Conservation (phyloP, 2,329 filamentous ascomycete species). For the Dissoconium aciculare region DNA sequence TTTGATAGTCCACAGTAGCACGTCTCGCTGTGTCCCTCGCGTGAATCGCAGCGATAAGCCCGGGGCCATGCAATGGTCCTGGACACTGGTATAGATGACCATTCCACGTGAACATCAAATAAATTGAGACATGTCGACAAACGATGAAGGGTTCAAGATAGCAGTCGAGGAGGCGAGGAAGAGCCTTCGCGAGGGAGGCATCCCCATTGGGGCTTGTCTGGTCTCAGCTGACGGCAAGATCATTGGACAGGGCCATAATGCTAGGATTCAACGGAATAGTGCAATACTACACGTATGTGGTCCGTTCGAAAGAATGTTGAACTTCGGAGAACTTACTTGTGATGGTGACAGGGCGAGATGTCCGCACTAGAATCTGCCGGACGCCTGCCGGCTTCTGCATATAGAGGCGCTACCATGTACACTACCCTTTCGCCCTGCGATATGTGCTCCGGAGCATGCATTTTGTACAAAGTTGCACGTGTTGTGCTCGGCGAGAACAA, state of each 20-base stretch:
- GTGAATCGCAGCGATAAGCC: too few relatives aligned
- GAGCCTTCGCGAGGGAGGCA: conserved; percentile 41
- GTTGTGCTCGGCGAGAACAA: conserved; percentile 68
- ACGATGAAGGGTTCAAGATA: conserved; percentile 40
- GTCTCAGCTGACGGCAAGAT: conserved; percentile 56
- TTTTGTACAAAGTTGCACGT: conserved; percentile 58
- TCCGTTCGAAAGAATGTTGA: neutral
- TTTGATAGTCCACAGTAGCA: too few relatives aligned
- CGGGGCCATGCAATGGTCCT: too few relatives aligned
- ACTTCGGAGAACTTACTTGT: too few relatives aligned
- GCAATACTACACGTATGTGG: conserved; percentile 51
- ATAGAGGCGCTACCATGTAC: conserved; percentile 65
- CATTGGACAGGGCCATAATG: conserved; percentile 58
- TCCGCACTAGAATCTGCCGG: conserved; percentile 61
- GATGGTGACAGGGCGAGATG: conserved; percentile 56
- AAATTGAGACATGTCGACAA: conserved; percentile 20
- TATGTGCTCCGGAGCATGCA: conserved; percentile 67
- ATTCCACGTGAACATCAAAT: too few relatives aligned
- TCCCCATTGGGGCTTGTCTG: conserved; percentile 45
- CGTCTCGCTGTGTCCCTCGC: too few relatives aligned
- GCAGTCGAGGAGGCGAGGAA: conserved; percentile 43
- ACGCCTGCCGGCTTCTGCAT: conserved; percentile 52
- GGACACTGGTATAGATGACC: too few relatives aligned
- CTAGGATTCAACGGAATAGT: conserved; percentile 56
- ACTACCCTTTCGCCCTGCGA: conserved; percentile 67